phyloP scores from a whole-genome alignment of 495 filamentous ascomycete species.

The Talaromyces ruber region DNA sequence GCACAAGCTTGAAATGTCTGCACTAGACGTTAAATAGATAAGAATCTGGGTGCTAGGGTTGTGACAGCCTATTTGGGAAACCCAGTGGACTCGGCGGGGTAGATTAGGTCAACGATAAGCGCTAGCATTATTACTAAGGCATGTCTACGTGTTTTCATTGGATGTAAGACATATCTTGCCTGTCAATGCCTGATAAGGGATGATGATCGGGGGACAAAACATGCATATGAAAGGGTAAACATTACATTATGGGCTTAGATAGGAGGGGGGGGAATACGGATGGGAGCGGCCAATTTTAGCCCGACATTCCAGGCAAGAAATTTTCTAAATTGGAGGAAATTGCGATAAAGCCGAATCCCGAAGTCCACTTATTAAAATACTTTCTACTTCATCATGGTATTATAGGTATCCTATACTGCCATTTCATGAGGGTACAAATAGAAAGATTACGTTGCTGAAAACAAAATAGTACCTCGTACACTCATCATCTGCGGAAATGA shows the following conservation, averaged over 20 bases:
- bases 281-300: background rate
- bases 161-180: background rate
- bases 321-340: background rate
- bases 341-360: background rate
- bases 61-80: background rate
- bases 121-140: background rate
- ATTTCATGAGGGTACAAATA: background rate
- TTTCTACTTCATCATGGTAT: background rate
- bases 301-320: background rate
- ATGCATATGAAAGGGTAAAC: background rate
- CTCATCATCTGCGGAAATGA: background rate
- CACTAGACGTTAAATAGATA: background rate
- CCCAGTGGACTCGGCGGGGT: background rate
- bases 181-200: background rate
- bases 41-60: background rate
- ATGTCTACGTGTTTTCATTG: background rate
- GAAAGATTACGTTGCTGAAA: background rate
- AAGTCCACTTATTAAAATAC: background rate
- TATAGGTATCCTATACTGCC: background rate
- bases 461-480: background rate
- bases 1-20: background rate
- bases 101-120: background rate
- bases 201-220: background rate
- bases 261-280: background rate
- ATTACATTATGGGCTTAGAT: background rate